Evolutionary conservation across 176 grass and related monocot species (phyloP).

Genomic region (Paspalum notatum): DNA sequence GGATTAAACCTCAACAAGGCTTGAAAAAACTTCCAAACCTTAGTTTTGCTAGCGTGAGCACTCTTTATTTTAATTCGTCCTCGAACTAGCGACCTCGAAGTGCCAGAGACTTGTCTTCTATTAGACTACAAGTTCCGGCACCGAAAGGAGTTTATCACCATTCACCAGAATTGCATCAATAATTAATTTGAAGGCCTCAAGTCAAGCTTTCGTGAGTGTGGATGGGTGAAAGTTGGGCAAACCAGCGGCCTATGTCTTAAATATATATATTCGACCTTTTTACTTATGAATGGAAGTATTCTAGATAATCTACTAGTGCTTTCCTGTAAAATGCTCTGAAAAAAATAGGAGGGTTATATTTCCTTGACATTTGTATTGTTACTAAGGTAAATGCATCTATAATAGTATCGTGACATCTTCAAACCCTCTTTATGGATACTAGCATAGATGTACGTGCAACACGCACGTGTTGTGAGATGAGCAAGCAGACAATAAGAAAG

Average conservation of each 20-base stretch:
- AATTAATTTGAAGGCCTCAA: background rate
- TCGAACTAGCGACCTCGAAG: too few species aligned
- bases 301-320: background rate
- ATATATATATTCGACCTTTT: background rate
- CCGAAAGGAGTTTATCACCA: constrained; percentile 15
- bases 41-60: too few species aligned
- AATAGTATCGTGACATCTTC: constrained; percentile 6
- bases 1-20: too few species aligned
- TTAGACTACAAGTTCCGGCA: too few species aligned
- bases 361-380: constrained; percentile 22
- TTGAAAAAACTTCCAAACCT: too few species aligned
- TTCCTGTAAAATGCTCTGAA: constrained; percentile 28
- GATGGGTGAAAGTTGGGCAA: background rate
- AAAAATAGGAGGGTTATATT: background rate
- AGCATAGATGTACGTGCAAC: too few species aligned
- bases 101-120: too few species aligned
- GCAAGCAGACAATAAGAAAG: too few species aligned
- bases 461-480: too few species aligned
- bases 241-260: background rate
- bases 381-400: constrained; percentile 21
- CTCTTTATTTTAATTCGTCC: too few species aligned
- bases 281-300: background rate
- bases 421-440: background rate
- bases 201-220: background rate
- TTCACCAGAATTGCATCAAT: background rate